These are phyloP conservation scores for Lanmaoa pseudosensibilis DNA, from an alignment of 768 basidiomycete species.

Conservation along the genomic window DNA sequence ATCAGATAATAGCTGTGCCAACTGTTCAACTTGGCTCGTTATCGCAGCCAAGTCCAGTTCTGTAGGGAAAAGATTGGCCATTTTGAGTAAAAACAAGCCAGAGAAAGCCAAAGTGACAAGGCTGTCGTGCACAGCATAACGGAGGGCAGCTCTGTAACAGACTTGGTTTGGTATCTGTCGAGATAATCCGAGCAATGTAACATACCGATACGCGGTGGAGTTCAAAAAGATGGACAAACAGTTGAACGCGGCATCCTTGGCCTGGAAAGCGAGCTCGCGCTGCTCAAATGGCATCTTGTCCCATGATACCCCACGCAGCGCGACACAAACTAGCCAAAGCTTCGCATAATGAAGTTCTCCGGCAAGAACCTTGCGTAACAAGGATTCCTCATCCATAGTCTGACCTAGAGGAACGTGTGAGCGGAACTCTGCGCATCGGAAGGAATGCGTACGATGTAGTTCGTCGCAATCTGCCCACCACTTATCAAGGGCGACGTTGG, in stretches of 20 bases:
- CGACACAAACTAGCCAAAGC: constrained; percentile 92
- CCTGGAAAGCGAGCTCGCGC: constrained; percentile 91
- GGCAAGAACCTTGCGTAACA: constrained; percentile 83
- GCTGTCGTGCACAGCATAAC: constrained; percentile 91
- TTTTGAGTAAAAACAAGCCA: constrained; percentile 88
- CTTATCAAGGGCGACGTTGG: constrained; percentile 81
- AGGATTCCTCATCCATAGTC: constrained; percentile 80
- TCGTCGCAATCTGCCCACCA: constrained; percentile 92
- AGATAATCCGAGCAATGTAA: not conserved
- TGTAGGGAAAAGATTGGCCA: constrained; percentile 89
- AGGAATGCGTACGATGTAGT: constrained; percentile 59
- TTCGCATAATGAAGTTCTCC: constrained; percentile 92
- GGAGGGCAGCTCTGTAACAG: constrained; percentile 68
- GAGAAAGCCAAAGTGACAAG: constrained; percentile 91
- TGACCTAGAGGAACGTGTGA: constrained; percentile 46
- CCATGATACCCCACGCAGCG: constrained; percentile 89
- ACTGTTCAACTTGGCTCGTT: constrained; percentile 83
- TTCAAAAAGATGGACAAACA: constrained; percentile 84
- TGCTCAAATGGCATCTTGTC: constrained; percentile 97
- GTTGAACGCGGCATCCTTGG: constrained; percentile 87
- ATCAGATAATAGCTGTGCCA: constrained; percentile 86
- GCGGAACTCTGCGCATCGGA: not conserved
- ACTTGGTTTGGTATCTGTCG: not conserved
- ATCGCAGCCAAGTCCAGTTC: constrained; percentile 79
- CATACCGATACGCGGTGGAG: constrained; percentile 76